Percentiles rank a stretch among this genome's conserved stretches.
These are phyloP conservation scores for Oldenlandia corymbosa DNA, from an alignment of 257 asterid genomes.

Conservation along the genomic window DNA sequence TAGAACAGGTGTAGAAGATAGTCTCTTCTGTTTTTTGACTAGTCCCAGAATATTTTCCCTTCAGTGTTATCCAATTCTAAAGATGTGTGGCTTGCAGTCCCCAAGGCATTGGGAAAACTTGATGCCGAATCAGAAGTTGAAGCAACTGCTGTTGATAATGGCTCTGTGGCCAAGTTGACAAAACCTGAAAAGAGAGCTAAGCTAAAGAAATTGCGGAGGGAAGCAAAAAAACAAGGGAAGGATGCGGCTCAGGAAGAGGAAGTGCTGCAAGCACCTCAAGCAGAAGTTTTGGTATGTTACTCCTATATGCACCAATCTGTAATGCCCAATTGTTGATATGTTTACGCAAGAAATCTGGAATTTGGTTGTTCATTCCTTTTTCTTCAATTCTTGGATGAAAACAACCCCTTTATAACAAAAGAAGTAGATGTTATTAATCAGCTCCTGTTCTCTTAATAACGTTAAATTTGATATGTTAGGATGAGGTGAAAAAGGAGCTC, in stretches of 20 bases:
- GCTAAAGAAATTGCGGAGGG: constrained; percentile 68
- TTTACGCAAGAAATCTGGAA: too few relatives aligned
- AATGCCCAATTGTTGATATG: too few relatives aligned
- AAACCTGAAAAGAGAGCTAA: constrained; percentile 78
- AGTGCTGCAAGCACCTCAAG: constrained; percentile 58
- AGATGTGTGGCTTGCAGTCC: constrained; percentile 25
- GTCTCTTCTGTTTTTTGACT: not conserved
- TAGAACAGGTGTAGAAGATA: constrained; percentile 41
- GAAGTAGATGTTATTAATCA: not conserved
- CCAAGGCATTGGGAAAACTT: constrained; percentile 39
- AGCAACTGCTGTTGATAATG: constrained; percentile 11
- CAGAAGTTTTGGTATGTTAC: constrained; percentile 60
- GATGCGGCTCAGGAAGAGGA: constrained; percentile 38
- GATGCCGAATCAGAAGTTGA: constrained; percentile 48
- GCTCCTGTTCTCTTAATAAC: not conserved
- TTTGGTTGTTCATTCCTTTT: too few relatives aligned
- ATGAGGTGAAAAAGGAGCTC: constrained; percentile 76
- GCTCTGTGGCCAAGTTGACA: constrained; percentile 39
- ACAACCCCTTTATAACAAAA: too few relatives aligned
- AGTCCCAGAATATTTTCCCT: not conserved
- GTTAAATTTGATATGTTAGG: constrained; percentile 33
- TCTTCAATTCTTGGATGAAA: too few relatives aligned
- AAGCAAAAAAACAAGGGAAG: constrained; percentile 74
- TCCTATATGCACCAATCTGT: constrained; percentile 8
- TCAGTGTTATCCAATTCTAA: not conserved